These are phyloP conservation scores for Neoboletus magnificus DNA, from an alignment of 768 basidiomycete genomes.

Conservation along the genomic window DNA sequence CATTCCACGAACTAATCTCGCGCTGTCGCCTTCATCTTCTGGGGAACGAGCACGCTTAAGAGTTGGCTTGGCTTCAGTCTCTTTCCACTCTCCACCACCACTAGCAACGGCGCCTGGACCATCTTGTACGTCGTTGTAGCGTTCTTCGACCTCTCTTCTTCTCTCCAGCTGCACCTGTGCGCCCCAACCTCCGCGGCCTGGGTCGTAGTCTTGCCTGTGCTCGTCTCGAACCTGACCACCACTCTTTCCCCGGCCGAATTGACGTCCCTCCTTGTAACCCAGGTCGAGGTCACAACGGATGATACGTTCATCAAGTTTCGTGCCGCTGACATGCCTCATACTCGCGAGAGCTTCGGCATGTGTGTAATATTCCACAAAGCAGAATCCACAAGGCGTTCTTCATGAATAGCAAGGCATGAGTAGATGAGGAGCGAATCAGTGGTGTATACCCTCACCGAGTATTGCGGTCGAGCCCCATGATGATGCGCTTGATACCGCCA, in stretches of 20 bases:
- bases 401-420: conserved; percentile 10
- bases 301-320: conserved; percentile 97
- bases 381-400: conserved; percentile 92
- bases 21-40: conserved; percentile 66
- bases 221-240: conserved; percentile 97
- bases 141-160: conserved; percentile 78
- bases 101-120: conserved; percentile 78
- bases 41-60: conserved; percentile 75
- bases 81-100: conserved; percentile 86
- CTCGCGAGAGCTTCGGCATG: conserved; percentile 90
- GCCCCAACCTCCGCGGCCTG: conserved; percentile 94
- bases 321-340: conserved; percentile 94
- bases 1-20: conserved; percentile 47
- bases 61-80: conserved; percentile 44
- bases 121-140: conserved; percentile 78
- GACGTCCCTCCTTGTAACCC: conserved; percentile 94
- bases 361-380: conserved; percentile 96
- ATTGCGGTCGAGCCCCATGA: conserved; percentile 92
- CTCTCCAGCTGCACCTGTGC: conserved; percentile 82
- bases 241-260: conserved; percentile 96
- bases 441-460: conserved; percentile 54
- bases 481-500: conserved; percentile 88
- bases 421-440: background rate
- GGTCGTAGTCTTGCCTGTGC: conserved; percentile 94
- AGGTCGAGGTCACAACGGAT: conserved; percentile 97